phyloP scores from a whole-genome alignment of 495 filamentous ascomycete species.

The Neurospora sp. region DNA sequence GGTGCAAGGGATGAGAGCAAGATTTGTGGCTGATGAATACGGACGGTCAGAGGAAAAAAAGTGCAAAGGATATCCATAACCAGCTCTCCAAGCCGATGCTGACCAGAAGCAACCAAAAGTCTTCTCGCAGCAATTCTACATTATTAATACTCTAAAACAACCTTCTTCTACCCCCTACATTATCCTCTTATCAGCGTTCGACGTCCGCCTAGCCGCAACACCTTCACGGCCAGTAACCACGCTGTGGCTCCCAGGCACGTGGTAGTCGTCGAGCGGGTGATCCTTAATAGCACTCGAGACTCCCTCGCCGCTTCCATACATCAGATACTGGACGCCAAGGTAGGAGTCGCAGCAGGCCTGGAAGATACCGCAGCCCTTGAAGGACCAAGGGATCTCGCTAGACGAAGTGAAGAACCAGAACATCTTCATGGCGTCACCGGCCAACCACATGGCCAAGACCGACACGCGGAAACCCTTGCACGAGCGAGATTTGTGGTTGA shows the following conservation, averaged over 20 bases:
- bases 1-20: background rate
- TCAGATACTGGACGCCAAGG: slow-evolving; percentile 75
- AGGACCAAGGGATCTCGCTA: slow-evolving; percentile 69
- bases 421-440: slow-evolving; percentile 93
- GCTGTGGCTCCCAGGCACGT: background rate
- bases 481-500: slow-evolving; percentile 66
- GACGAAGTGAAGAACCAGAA: slow-evolving; percentile 77
- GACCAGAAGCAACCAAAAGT: background rate
- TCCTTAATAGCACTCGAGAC: slow-evolving; percentile 11
- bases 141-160: background rate
- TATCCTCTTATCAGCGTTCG: slow-evolving; percentile 26
- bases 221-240: background rate
- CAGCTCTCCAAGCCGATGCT: background rate
- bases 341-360: slow-evolving; percentile 79
- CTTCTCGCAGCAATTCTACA: background rate
- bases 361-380: slow-evolving; percentile 87
- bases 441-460: slow-evolving; percentile 78
- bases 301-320: slow-evolving; percentile 55
- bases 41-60: background rate
- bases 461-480: slow-evolving; percentile 86
- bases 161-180: background rate
- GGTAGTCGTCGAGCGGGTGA: slow-evolving; percentile 9
- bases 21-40: background rate
- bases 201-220: slow-evolving; percentile 26
- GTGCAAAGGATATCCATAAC: background rate